These are phyloP conservation scores for Purpureocillium lavendulum DNA, from an alignment of 2,329 filamentous ascomycete species.

Conservation along the genomic window DNA sequence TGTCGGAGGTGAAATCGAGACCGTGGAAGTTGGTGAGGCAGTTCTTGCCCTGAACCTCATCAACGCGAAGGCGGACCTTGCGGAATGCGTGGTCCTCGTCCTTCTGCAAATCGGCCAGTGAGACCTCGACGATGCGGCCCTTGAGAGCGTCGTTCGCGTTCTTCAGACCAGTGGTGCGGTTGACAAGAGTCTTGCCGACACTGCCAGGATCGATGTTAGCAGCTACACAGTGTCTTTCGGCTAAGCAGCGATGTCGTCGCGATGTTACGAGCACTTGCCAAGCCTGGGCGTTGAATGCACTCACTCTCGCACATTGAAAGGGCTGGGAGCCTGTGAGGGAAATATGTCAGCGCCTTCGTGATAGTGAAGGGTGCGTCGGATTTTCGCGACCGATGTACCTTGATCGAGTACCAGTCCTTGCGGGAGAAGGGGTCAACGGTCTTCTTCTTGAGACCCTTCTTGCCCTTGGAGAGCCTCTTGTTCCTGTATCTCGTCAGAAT, in stretches of 20 bases:
- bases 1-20: slow-evolving; percentile 99
- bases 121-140: slow-evolving; percentile 98
- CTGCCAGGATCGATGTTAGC: slow-evolving; percentile 39
- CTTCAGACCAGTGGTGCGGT: slow-evolving; percentile 99
- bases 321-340: slow-evolving; percentile 67
- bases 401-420: slow-evolving; percentile 99
- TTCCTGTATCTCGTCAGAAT: slow-evolving; percentile 53
- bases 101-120: slow-evolving; percentile 97
- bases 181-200: slow-evolving; percentile 99
- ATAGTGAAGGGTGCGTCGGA: not conserved
- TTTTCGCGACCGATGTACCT: slow-evolving; percentile 46
- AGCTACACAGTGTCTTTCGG: too few species aligned
- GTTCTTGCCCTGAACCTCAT: slow-evolving; percentile 99
- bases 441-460: slow-evolving; percentile 99
- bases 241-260: too few species aligned
- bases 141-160: slow-evolving; percentile 99
- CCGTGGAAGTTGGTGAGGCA: slow-evolving; percentile 99
- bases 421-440: slow-evolving; percentile 93
- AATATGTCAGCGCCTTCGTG: slow-evolving; percentile 7
- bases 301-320: slow-evolving; percentile 96
- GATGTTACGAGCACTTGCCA: too few species aligned
- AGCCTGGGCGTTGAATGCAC: slow-evolving; percentile 32
- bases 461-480: slow-evolving; percentile 99
- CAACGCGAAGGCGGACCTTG: slow-evolving; percentile 97
- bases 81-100: slow-evolving; percentile 99